These are phyloP conservation scores for Physcomitrellopsis africana DNA, from an alignment of 225 moss, liverwort and hornwort species.

Conservation along the genomic window DNA sequence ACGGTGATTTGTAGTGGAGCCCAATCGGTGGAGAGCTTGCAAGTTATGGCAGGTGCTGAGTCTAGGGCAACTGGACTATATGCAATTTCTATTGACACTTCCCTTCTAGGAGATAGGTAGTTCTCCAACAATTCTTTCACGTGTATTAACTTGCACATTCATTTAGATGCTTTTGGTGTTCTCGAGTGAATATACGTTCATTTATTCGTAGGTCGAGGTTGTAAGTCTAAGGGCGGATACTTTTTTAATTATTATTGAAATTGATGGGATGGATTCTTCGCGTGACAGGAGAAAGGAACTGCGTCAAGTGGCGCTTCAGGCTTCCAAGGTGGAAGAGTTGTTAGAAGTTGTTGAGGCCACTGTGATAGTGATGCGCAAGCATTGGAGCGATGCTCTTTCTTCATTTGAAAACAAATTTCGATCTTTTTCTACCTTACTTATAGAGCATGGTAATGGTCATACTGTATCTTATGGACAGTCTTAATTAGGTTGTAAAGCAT, in stretches of 20 bases:
- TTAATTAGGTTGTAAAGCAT: slow-evolving; percentile 19
- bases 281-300: slow-evolving; percentile 87
- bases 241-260: slow-evolving; percentile 27
- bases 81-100: slow-evolving; percentile 91
- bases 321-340: slow-evolving; percentile 91
- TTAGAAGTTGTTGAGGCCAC: slow-evolving; percentile 87
- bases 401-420: slow-evolving; percentile 77
- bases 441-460: slow-evolving; percentile 72
- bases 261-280: slow-evolving; percentile 30
- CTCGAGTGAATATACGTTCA: slow-evolving; percentile 24
- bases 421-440: slow-evolving; percentile 67
- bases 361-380: slow-evolving; percentile 87
- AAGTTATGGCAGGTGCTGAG: slow-evolving; percentile 53
- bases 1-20: slow-evolving; percentile 85
- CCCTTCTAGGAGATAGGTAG: slow-evolving; percentile 89
- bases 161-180: slow-evolving; percentile 26
- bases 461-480: neutral
- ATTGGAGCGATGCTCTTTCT: slow-evolving; percentile 90
- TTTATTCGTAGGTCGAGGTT: neutral
- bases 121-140: slow-evolving; percentile 42
- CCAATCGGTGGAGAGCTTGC: slow-evolving; percentile 57
- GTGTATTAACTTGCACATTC: slow-evolving; percentile 27
- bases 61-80: slow-evolving; percentile 65
- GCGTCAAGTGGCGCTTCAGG: slow-evolving; percentile 94
- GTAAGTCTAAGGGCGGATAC: slow-evolving; percentile 8